A percentile compares a stretch with the other conserved stretches of the same genome.
phyloP scores from a whole-genome alignment of 1,284 basidiomycete species.

The Ceratobasidium sp. region DNA sequence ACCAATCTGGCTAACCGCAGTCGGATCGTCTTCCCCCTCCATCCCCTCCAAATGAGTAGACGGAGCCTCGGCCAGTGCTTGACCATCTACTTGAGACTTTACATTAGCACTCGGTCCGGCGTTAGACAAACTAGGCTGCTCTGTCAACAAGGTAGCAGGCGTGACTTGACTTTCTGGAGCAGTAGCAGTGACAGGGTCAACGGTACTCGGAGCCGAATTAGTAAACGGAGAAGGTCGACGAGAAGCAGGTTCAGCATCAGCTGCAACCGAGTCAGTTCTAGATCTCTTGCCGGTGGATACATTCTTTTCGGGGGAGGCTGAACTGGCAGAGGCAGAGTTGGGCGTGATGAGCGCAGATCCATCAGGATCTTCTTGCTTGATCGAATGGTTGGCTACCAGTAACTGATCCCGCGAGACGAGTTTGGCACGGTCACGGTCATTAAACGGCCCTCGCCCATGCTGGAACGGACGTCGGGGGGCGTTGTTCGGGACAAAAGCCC shows the following conservation, averaged over 20 bases:
- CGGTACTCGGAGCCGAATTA: conserved; percentile 14
- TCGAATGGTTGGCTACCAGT: conserved; percentile 30
- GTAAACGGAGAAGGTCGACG: conserved; percentile 40
- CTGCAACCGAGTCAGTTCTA: conserved; percentile 40
- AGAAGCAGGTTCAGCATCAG: conserved; percentile 36
- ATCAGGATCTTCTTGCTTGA: conserved; percentile 30
- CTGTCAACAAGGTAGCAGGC: background rate
- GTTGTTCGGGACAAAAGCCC: conserved; percentile 20
- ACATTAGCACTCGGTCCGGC: conserved; percentile 3
- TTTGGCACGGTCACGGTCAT: conserved; percentile 19
- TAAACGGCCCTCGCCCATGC: conserved; percentile 11
- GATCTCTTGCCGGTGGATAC: conserved; percentile 28
- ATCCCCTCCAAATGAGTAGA: conserved; percentile 16
- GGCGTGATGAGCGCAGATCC: conserved; percentile 13
- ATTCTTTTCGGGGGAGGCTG: conserved; percentile 24
- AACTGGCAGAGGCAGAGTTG: conserved; percentile 16
- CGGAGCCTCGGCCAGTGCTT: background rate
- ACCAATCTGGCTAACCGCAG: background rate
- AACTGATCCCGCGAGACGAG: conserved; percentile 29
- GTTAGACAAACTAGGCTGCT: background rate
- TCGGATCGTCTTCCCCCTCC: conserved; percentile 3
- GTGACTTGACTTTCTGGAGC: background rate
- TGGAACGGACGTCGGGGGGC: conserved; percentile 25
- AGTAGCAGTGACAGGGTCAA: conserved; percentile 8
- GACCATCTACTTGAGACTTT: background rate